Evolutionary conservation across 805 yeast genomes (phyloP), one percentile per base, ranked within the genome.

Genomic region (Wickerhamiella occidentalis): DNA sequence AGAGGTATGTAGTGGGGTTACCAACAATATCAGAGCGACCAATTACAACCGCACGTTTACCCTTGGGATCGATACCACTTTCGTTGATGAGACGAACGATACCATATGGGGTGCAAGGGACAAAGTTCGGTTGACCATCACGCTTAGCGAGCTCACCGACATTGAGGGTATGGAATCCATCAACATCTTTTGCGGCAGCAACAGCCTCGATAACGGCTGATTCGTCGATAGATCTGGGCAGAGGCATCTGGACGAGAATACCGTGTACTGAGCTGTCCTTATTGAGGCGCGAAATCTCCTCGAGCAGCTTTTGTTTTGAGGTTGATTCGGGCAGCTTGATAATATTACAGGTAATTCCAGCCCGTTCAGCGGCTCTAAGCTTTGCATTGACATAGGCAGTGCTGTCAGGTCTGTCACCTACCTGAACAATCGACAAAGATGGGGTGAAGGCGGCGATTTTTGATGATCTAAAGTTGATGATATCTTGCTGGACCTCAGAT

Each of bases 1-100:
- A 75, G 65, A 90, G 71, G 55, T 83, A 79, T 2, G 95, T 82
- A 12, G 90, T 85, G 28, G 98, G 98, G 47, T 83, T 79, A 48
- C 98, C 98, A 37, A 90, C 98, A 58, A 90, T 92, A 63, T 92
- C 96, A n/a, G 95, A 83, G 64, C 97, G 77, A 50, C 98, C 97
- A 53, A 92, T 72, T 21, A 90, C 97, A 49, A 86, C 94, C 21
- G 94, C 95, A 52, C 75, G 73, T 59, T 85, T 78, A 52, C 96
- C 96, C 19, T 77, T 64, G 52, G 85, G 68, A 18, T 69, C 67
- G 25, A 85, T 76, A 3, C 80, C 77, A 47, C 83, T 75, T 56
- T 80, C 74, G 56, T 79, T 74, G 60, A 90, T 72, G 60, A 90
- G 71, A 58, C 80, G 84, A 71, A 90, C 80, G 57, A 87, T 78